Conservation (phyloP, 2,329 filamentous ascomycete genomes). For the Ilyonectria robusta region DNA sequence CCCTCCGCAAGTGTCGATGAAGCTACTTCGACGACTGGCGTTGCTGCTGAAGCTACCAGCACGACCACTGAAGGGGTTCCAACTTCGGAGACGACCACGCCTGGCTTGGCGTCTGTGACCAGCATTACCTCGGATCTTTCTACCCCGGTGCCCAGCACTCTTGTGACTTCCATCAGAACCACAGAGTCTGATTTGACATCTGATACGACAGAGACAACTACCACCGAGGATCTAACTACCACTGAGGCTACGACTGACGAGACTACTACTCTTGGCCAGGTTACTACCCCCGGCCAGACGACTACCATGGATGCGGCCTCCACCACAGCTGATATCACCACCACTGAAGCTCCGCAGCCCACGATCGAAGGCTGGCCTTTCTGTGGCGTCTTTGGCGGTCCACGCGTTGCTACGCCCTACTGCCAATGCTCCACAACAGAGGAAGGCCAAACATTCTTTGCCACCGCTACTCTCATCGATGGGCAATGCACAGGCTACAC, state of each 20-base stretch:
- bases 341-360: too few relatives aligned
- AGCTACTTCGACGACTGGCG: not conserved
- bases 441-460: constrained; percentile 23
- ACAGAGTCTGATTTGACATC: not conserved
- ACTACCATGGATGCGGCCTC: constrained; percentile 17
- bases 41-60: not conserved
- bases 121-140: not conserved
- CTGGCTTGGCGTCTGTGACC: not conserved
- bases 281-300: constrained; percentile 3
- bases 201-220: not conserved
- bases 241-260: not conserved
- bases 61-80: not conserved
- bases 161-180: not conserved
- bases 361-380: constrained; percentile 19
- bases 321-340: constrained; percentile 16
- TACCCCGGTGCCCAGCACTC: not conserved
- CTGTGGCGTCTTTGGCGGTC: constrained; percentile 33
- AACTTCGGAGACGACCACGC: not conserved
- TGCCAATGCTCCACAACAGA: constrained; percentile 33
- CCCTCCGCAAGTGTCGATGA: not conserved
- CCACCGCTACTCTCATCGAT: constrained; percentile 27
- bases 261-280: constrained; percentile 16
- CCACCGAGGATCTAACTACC: not conserved
- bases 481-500: constrained; percentile 24
- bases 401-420: constrained; percentile 29